Base-by-base conservation (phyloP, 1,284 basidiomycete species). In the Cutaneotrichosporon cutaneum region DNA sequence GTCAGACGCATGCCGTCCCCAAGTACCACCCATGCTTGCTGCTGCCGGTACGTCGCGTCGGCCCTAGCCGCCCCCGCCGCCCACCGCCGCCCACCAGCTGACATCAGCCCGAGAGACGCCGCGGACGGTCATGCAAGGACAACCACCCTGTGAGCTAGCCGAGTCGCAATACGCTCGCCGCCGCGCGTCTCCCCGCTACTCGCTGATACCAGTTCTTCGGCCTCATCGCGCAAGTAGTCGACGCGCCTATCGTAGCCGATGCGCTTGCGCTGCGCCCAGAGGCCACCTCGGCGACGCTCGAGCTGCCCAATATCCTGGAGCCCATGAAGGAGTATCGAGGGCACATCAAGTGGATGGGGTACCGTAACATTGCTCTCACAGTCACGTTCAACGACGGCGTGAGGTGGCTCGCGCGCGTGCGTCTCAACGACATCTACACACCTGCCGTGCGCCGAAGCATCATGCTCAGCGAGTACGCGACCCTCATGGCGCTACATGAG, bases 391-490 rank as follows among this genome's bases (percentile, higher is more conserved):
- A 48, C n/a, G 56, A 58, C 24, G 56, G 56, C 16, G 56, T 42
- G 14, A 22, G 32, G 16, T 58, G 56, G 56, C 47, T 58, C 35
- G 56, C 56, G 1, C 56, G 56, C 16, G 47, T 58, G 22, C 56
- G 56, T 10, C 32, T 50, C 9, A 58, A 44, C 22, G 48, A 58
- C 35, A 36, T 58, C 13, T 50, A 50, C 35, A 36, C 56, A 2
- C 22, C 47, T 1, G 24, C n/a, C 11, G 47, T 50, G 13, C 56
- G 56, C 2, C 47, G 56, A 18, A 35, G 14, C 6, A 36, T 50
- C 48, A 50, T 58, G 45, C 35, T 58, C 16, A 58, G 56, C 56
- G 56, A 58, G 48, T 50, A 36, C 22, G 56, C 56, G 24, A 58
- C 45, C 4, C 22, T 51, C 14, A 32, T n/a, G 33, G 33, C 22